phyloP scores from a whole-genome alignment of 208 protist species.

The Trypanosomatidae sp. region DNA sequence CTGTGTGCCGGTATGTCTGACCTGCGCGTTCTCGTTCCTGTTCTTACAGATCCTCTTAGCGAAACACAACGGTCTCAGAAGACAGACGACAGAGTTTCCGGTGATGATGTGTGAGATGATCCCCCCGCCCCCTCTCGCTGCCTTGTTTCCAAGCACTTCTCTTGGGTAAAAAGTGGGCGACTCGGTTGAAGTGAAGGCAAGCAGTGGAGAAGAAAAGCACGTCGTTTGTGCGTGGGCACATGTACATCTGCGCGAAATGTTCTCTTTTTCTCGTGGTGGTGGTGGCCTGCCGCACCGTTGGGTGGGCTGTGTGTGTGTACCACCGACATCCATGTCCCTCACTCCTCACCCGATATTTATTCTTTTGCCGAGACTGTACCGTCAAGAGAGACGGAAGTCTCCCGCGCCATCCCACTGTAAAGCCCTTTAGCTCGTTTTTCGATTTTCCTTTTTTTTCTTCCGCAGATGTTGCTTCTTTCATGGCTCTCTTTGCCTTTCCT shows the following conservation, averaged over 20 bases:
- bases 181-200: neutral
- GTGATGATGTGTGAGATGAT: neutral
- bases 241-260: neutral
- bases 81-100: neutral
- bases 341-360: neutral
- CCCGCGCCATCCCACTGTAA: neutral
- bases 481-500: neutral
- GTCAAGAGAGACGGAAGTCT: neutral
- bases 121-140: too few species aligned
- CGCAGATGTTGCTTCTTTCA: neutral
- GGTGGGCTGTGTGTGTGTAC: neutral
- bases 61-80: neutral
- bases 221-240: neutral
- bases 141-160: neutral
- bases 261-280: neutral
- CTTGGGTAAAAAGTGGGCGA: neutral
- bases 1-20: neutral
- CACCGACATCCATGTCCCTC: neutral
- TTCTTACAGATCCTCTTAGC: neutral
- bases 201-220: neutral
- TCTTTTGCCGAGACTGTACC: neutral
- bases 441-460: neutral
- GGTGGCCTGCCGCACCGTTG: neutral
- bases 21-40: neutral
- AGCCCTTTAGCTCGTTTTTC: neutral